Evolutionary conservation across 306 rosid genomes (phyloP), one percentile per base, ranked within the genome.

Genomic region (Urtica urens): DNA sequence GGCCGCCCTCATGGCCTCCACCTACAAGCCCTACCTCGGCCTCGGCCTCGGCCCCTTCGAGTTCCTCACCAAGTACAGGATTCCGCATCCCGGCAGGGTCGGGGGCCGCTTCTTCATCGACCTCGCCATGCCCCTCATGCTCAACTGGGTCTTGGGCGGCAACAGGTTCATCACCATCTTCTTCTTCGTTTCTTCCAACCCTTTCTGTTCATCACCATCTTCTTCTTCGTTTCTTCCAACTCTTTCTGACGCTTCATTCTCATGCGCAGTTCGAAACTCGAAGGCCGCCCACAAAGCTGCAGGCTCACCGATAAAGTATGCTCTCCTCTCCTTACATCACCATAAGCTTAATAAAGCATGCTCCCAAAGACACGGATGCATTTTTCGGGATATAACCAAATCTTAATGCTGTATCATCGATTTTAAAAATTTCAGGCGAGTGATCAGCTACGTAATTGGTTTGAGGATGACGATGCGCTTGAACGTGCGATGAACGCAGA

Each of bases 1-100:
- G 94, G 96, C 99, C 52, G 99, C 99, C 39, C 34, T 58, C 20
- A 92, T 85, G 99, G 99, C 99, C 76, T 73, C 96, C 10, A 92
- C 93, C 49, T 92, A 85, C 66, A 85, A 67, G 78, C 81, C 92
- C 47, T 85, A 85, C 69, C 62, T 92, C 44, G 99, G 96, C 15
- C 78, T 85, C 46, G 99, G 99, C 67, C 94, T 92, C 31, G 99
- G 96, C 30, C 94, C 96, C 11, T 74, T 92, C 66, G 78, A 90
- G 99, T 82, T 85, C 72, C 73, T 90, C 78, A 90, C 95, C 2
- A 73, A 85, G 71, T 79, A 70, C 43, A 75, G 86, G 64, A 85
- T 90, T 68, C 99, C 94, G 7, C 99, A 90, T 72, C 99, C 99
- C 3, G 99, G 99, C 65, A 74, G 79, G 60, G 76, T 77, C 6